These are phyloP conservation scores for Naganishia liquefaciens DNA, from an alignment of 1,284 basidiomycete genomes.

Conservation along the genomic window DNA sequence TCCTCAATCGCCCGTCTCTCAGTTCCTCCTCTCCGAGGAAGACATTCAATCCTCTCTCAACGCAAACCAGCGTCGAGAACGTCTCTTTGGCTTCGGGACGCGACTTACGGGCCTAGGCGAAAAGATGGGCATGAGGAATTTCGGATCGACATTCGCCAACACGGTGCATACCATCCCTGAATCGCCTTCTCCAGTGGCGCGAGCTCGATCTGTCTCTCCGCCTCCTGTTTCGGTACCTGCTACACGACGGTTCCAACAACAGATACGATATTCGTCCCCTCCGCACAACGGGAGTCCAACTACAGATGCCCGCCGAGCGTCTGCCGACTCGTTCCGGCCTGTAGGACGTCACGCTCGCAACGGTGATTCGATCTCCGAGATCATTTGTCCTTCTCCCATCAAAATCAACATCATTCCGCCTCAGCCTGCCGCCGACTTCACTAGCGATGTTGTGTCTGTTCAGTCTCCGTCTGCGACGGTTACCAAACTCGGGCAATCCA, in stretches of 20 bases:
- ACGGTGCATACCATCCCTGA: neutral
- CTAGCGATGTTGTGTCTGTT: too few species aligned
- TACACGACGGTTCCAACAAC: constrained; percentile 14
- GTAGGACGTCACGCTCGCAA: neutral
- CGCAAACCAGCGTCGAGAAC: constrained; percentile 22
- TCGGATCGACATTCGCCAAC: constrained; percentile 1
- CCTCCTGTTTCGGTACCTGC: constrained; percentile 17
- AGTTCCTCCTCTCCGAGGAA: constrained; percentile 22
- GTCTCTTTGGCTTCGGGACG: constrained; percentile 11
- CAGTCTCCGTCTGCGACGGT: neutral
- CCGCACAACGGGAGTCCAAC: constrained; percentile 20
- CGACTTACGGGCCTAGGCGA: constrained; percentile 25
- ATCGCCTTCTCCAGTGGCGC: constrained; percentile 7
- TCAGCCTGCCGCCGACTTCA: neutral
- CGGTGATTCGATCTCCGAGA: neutral
- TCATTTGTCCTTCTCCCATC: constrained; percentile 10
- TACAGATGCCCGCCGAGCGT: constrained; percentile 16
- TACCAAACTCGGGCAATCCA: neutral
- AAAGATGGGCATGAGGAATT: constrained; percentile 26
- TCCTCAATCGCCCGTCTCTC: constrained; percentile 24
- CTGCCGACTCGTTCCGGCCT: constrained; percentile 18
- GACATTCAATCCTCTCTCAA: constrained; percentile 26
- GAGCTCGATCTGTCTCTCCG: constrained; percentile 19
- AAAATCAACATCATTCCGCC: constrained; percentile 21
- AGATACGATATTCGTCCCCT: neutral